phyloP scores from a whole-genome alignment of 2,329 filamentous ascomycete genomes.

The Simplicillium sp. region DNA sequence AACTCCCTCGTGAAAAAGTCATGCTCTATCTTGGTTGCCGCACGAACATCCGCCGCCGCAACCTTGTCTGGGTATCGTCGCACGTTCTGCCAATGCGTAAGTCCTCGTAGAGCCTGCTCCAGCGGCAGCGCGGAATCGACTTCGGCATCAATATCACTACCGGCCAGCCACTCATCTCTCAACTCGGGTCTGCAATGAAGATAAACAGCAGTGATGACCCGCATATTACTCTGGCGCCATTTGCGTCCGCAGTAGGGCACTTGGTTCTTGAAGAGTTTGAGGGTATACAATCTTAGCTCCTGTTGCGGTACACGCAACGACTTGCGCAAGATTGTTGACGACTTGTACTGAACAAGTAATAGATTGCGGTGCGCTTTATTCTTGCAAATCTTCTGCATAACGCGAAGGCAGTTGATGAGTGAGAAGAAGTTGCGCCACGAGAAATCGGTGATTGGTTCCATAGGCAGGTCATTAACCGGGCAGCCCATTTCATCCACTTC shows the following conservation, averaged over 20 bases:
- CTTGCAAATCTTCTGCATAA: slow-evolving; percentile 96
- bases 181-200: slow-evolving; percentile 87
- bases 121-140: slow-evolving; percentile 88
- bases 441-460: slow-evolving; percentile 76
- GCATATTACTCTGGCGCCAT: slow-evolving; percentile 97
- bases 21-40: slow-evolving; percentile 59
- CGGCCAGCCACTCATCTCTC: slow-evolving; percentile 88
- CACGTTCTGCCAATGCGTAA: slow-evolving; percentile 94
- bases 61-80: slow-evolving; percentile 73
- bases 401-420: slow-evolving; percentile 86
- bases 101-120: slow-evolving; percentile 77
- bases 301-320: slow-evolving; percentile 84
- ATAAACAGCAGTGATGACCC: slow-evolving; percentile 95
- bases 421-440: slow-evolving; percentile 94
- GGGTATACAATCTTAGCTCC: slow-evolving; percentile 80
- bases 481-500: slow-evolving; percentile 84
- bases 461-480: slow-evolving; percentile 60
- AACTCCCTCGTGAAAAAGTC: slow-evolving; percentile 74
- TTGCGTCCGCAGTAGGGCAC: slow-evolving; percentile 97
- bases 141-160: slow-evolving; percentile 84
- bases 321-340: slow-evolving; percentile 83
- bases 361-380: slow-evolving; percentile 91
- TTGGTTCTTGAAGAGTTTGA: slow-evolving; percentile 98
- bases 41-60: slow-evolving; percentile 42
- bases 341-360: slow-evolving; percentile 91